phyloP scores from a whole-genome alignment of 164 flowering plant genomes.

The Vitis vinifera region DNA sequence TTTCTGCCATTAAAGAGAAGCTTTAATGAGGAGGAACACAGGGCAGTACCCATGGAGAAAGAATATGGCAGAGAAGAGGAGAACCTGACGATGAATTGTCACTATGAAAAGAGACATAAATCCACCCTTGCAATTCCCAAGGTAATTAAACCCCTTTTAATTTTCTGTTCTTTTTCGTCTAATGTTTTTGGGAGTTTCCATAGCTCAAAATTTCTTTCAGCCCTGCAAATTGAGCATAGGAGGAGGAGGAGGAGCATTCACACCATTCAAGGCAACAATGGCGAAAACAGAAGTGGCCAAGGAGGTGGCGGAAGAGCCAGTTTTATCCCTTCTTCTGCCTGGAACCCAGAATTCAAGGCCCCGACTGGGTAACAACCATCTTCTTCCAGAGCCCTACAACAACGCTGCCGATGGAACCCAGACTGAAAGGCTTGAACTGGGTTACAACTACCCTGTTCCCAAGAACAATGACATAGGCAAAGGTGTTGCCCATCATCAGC shows the following conservation, averaged over 20 bases:
- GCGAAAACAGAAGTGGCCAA: neutral
- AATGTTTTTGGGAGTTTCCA: neutral
- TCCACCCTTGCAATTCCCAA: neutral
- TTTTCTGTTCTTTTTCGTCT: neutral
- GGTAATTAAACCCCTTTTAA: no score
- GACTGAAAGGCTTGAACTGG: no score
- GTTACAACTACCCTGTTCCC: no score
- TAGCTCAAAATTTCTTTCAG: neutral
- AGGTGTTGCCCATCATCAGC: no score
- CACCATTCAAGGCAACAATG: neutral
- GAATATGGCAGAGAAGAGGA: neutral
- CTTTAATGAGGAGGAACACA: neutral
- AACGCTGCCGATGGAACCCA: no score
- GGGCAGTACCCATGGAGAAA: neutral
- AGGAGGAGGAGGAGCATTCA: neutral
- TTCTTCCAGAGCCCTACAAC: no score
- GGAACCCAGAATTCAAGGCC: no score
- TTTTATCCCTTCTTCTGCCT: no score
- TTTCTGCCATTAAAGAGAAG: slow-evolving; percentile 1
- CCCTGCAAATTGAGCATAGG: neutral
- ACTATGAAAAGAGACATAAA: neutral
- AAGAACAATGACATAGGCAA: no score
- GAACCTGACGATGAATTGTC: neutral
- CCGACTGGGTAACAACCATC: no score
- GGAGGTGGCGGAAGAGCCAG: no score